A percentile compares a stretch with the other conserved stretches of the same genome.
Conservation (phyloP, 768 basidiomycete species). For the Exsudoporus frostii region DNA sequence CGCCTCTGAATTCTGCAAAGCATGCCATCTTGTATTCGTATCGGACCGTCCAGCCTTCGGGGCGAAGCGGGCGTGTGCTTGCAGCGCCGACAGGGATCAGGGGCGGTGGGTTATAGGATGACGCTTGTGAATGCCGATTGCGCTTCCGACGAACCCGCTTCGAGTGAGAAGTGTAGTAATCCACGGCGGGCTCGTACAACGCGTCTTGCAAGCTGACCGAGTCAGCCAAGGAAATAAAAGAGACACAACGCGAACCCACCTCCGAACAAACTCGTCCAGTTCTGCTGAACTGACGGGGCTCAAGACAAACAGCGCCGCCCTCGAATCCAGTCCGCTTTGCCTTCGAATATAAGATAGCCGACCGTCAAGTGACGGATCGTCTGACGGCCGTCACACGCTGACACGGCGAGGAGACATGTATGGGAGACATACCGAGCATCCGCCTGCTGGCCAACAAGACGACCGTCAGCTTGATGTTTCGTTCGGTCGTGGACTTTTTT, state of each 20-base stretch:
- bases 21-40: slow-evolving; percentile 98
- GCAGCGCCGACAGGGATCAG: slow-evolving; percentile 41
- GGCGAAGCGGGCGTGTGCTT: slow-evolving; percentile 57
- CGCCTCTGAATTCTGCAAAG: slow-evolving; percentile 93
- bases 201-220: slow-evolving; percentile 75
- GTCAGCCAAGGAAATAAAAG: background rate
- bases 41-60: slow-evolving; percentile 92
- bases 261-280: slow-evolving; percentile 83
- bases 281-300: slow-evolving; percentile 88
- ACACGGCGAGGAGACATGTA: background rate
- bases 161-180: slow-evolving; percentile 91
- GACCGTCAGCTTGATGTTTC: slow-evolving; percentile 91
- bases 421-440: slow-evolving; percentile 66
- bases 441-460: slow-evolving; percentile 87
- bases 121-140: slow-evolving; percentile 68
- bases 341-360: slow-evolving; percentile 85
- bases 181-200: slow-evolving; percentile 82
- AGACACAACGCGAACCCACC: slow-evolving; percentile 39
- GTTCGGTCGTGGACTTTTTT: slow-evolving; percentile 77
- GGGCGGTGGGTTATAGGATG: slow-evolving; percentile 46
- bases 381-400: slow-evolving; percentile 36
- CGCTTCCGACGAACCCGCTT: slow-evolving; percentile 91
- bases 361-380: slow-evolving; percentile 79
- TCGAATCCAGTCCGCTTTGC: slow-evolving; percentile 85
- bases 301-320: slow-evolving; percentile 90